Evolutionary conservation across 768 basidiomycete genomes (phyloP), one percentile per base, ranked within the genome.

Genomic region (Lactarius psammicola): DNA sequence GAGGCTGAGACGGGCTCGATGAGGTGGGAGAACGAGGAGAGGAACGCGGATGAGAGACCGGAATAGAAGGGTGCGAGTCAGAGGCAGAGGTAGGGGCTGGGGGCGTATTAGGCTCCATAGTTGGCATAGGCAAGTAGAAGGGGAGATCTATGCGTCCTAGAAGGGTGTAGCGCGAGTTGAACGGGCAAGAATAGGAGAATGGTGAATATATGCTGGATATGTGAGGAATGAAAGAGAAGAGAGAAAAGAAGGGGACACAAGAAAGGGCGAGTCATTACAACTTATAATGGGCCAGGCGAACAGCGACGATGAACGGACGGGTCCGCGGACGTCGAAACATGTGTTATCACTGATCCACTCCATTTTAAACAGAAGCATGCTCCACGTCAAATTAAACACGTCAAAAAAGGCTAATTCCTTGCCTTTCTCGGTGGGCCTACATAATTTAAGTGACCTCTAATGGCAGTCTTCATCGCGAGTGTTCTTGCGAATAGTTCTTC

Each of bases 1-100:
- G 69, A 38, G 69, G 69, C 57, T 70, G 69, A 56, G 67, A 38
- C 1, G 64, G 59, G 56, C 56, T 65, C 13, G 60, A 56, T 17
- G 60, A 58, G 42, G 68, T 23, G n/a, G 58, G 46, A 56, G 69
- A 69, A 54, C 64, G 69, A 18, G 69, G 68, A 44, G 69, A 70
- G 31, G 69, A 70, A 51, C 69, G 67, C 51, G 69, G 69, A 55
- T 69, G 69, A 59, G 69, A 70, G 55, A 70, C 56, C 20, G 69
- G 69, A 34, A 70, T 68, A 62, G 69, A 56, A 54, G 69, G 64
- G 44, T 68, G 63, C 44, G 62, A 40, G 55, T 60, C 59, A 40
- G 62, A 60, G n/a, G n/a, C n/a, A n/a, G n/a, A n/a, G n/a, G n/a
- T n/a, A n/a, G n/a, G n/a, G n/a, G 64, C 62, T 40, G 68, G 59